Evolutionary conservation across 805 yeast genomes (phyloP).

Genomic region (Kazachstania martiniae): DNA sequence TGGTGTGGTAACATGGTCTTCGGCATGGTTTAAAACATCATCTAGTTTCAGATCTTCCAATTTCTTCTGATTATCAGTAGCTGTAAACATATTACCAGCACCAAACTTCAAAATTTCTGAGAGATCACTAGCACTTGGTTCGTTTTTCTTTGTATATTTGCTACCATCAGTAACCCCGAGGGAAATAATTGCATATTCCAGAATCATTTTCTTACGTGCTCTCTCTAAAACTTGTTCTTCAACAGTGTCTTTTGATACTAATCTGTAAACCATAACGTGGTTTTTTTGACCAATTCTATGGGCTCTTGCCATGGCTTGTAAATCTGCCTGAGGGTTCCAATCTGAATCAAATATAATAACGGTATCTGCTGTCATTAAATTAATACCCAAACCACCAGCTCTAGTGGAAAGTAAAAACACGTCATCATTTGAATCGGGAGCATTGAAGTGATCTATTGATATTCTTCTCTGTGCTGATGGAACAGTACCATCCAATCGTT

Average conservation of each 20-base stretch:
- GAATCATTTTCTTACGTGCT: conserved; percentile 95
- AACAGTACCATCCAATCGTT: conserved; percentile 92
- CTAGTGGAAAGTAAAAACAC: conserved; percentile 85
- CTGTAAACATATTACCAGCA: conserved; percentile 96
- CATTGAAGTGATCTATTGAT: conserved; percentile 92
- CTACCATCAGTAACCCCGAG: conserved; percentile 79
- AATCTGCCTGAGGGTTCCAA: conserved; percentile 99
- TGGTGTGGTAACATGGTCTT: conserved; percentile 92
- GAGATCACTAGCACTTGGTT: conserved; percentile 76
- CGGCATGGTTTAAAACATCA: conserved; percentile 93
- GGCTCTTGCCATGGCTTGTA: conserved; percentile 99
- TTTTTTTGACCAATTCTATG: conserved; percentile 99
- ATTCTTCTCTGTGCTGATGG: conserved; percentile 89
- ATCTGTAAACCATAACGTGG: conserved; percentile 93
- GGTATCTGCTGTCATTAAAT: conserved; percentile 98
- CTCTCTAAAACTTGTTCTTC: conserved; percentile 96
- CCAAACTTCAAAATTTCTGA: conserved; percentile 94
- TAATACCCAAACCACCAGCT: conserved; percentile 98
- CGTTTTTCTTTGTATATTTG: conserved; percentile 42
- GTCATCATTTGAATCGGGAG: conserved; percentile 86
- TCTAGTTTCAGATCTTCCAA: conserved; percentile 91
- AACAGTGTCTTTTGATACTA: conserved; percentile 96
- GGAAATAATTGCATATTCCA: conserved; percentile 95
- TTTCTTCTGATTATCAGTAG: conserved; percentile 89
- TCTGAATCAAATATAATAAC: conserved; percentile 96